Evolutionary conservation across 257 asterid species (phyloP), one percentile per base, ranked within the genome.

Genomic region (Solanum microdontum): DNA sequence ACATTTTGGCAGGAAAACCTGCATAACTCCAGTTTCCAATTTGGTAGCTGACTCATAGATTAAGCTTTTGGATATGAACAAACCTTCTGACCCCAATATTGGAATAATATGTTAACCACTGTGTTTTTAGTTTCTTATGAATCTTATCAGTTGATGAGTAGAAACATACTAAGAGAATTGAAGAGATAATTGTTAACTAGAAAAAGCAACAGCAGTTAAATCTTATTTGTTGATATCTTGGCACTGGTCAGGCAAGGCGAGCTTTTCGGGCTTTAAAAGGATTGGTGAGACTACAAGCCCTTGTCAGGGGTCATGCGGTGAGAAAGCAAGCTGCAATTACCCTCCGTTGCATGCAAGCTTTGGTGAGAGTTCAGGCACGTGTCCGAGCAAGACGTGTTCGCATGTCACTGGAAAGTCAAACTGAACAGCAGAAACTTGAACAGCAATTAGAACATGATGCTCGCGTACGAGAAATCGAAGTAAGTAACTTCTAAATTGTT

Each of bases 261-360:
- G 99, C 99, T 89, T 89, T 95, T 84, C 97, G 99, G 66, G 99
- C 99, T 89, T 90, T 97, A 75, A 97, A 97, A 90, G 99, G 99
- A 88, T 92, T 96, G 93, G 99, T 96, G 89, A 92, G 99, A 91
- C 99, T 97, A 90, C 99, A 97, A 92, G 99, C 99, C 32, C 99
- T 97, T 90, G 98, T 94, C 88, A 93, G 99, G 92, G 99, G 99
- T 62, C 99, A 96, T 92, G 98, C 99, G 86, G 99, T 96, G 88
- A 94, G 99, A 92, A 97, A 96, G 90, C 99, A 97, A 91, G 99
- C 99, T 83, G 99, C 98, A 24, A 93, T 95, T 62, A 94, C 99
- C 26, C 99, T 97, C 72, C 96, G 97, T n/a, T 97, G 99, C 89
- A 96, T 96, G 99, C 99, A 96, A 93, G 99, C 98, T 90, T 90